Base-by-base conservation (phyloP, 2,329 filamentous ascomycete genomes). In the Pyricularia sp. region DNA sequence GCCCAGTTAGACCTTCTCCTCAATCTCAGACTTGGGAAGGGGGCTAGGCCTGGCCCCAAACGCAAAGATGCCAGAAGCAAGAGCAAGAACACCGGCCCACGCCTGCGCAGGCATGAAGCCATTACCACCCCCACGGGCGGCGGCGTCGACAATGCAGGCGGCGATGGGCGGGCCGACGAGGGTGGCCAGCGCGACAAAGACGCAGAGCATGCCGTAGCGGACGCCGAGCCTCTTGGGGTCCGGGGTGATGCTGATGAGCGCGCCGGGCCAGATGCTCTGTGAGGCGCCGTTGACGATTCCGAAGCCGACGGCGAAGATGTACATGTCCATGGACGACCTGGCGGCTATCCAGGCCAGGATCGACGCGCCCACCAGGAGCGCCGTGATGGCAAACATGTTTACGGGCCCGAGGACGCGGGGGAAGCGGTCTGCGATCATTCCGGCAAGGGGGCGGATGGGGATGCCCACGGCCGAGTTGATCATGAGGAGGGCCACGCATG, bases 401-500 rank as follows among this genome's bases (percentile, higher is more conserved):
- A 81, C 71, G 0, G 85, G 81, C 0, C 88, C 87, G 2, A 85
- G 76, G 68, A 77, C 72, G 70, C 71, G 78, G 10, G 59, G 30
- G 55, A 9, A 63, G 14, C 55, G 55, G 74, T 89, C 86, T 0
- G 86, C 86, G 6, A 89, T 72, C 70, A 81, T 82, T 14, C 83
- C 83, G 0, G 84, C 82, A 0, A 87, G 71, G 0, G 86, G 76
- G 0, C 87, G 85, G n/a, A 82, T 81, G 0, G 85, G 74, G 3
- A 89, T 80, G 1, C 86, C 86, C 20, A 87, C 77, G 10, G 81
- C 85, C 71, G 89, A 88, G 17, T 84, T 80, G 23, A 88, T 81
- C 64, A 90, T 78, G 1, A 90, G 79, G 2, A 89, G 77, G 30
- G 81, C 81, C 70, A 88, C 82, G 2, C 84, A 83, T 6, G 84